These are phyloP conservation scores for Bolboschoenoplectus hybrid DNA, from an alignment of 202 grass and related monocot species.

Conservation along the genomic window DNA sequence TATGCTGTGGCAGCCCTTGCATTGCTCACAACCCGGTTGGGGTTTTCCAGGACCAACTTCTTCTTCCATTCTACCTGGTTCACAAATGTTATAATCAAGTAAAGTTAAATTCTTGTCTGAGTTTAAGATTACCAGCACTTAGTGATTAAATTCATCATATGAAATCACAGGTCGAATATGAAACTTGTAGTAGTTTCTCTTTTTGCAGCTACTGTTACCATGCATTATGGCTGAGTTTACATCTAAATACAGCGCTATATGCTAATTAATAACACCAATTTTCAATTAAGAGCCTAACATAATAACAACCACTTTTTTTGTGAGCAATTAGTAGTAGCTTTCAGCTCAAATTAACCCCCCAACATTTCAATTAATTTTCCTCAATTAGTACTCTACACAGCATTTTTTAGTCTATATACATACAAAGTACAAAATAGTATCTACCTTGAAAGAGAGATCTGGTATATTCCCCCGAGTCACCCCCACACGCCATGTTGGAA, in stretches of 20 bases:
- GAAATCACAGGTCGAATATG: not conserved
- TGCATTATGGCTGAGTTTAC: constrained; percentile 42
- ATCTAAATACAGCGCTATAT: not conserved
- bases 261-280: not conserved
- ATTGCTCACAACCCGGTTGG: constrained; percentile 48
- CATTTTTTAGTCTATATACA: not conserved
- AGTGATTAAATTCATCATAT: not conserved
- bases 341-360: not conserved
- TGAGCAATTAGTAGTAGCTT: not conserved
- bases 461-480: constrained; percentile 75
- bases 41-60: constrained; percentile 55
- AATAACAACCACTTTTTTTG: not conserved
- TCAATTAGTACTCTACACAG: not conserved
- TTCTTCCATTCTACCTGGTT: constrained; percentile 86
- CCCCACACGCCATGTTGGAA: constrained; percentile 80
- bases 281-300: not conserved
- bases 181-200: not conserved
- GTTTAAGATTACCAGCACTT: constrained; percentile 58
- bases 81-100: constrained; percentile 44
- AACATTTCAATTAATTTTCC: constrained; percentile 1
- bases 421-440: not conserved
- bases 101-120: constrained; percentile 57
- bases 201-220: constrained; percentile 41
- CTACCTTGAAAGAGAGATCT: constrained; percentile 74
- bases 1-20: constrained; percentile 76